Evolutionary conservation across 495 filamentous ascomycete species (phyloP), one percentile per base, ranked within the genome.

Genomic region (Penicillium riverlandense): DNA sequence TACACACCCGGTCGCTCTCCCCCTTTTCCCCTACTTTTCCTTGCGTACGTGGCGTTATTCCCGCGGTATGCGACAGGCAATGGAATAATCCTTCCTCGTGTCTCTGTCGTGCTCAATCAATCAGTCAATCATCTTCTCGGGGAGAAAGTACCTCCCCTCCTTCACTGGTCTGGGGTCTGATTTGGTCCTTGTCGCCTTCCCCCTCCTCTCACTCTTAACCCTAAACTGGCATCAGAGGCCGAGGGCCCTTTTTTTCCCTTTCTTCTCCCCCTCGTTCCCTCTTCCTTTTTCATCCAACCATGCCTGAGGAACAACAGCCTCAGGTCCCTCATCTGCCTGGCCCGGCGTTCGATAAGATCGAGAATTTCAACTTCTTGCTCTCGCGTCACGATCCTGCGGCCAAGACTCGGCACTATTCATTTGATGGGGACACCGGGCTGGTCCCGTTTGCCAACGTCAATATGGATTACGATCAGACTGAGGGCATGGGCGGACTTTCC

Each of bases 381-480:
- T 63, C 62, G 47, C 65, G 62, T 49, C 58, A 63, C 53, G 63
- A 71, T 51, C 63, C 63, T 27, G 46, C 54, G 36, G 55, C 55
- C 35, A 68, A 65, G 53, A 48, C 45, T 41, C 63, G 69, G 31
- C 69, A 70, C 22, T 70, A 71, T 41, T 71, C 69, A 1, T 68
- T 72, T 43, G 67, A 71, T 45, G 53, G 65, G 22, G 69, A 72
- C 38, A 51, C 62, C 16, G 61, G 59, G 48, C 56, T 69, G 55
- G 59, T 61, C 45, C 57, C 65, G 37, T 60, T 64, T 37, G 42
- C 55, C 43, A 66, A 62, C 38, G 45, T 65, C 49, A 66, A 60
- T 44, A 68, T 70, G 62, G 62, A 71, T 43, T 71, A 70, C 48
- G 69, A 73, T 44, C 69, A 69, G 37, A 71, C 69, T 4, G 69